phyloP scores from a whole-genome alignment of 208 protist species.

The Crithidia thermophila region DNA sequence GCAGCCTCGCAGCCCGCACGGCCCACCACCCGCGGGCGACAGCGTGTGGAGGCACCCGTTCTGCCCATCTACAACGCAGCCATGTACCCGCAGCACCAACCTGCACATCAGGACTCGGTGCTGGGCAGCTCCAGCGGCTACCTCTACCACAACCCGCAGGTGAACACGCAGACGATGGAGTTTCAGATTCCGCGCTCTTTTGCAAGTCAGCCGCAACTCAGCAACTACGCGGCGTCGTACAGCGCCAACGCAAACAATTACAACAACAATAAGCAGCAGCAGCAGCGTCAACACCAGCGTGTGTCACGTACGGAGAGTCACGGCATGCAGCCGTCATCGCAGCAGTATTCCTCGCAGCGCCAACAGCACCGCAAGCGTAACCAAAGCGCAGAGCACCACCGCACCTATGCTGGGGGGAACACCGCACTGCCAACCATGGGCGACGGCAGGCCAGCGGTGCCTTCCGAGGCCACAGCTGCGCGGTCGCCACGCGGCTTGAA shows the following conservation, averaged over 20 bases:
- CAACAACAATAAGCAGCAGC: neutral
- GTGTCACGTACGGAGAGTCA: no score
- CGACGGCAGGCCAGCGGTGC: neutral
- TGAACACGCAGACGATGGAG: slow-evolving; percentile 39
- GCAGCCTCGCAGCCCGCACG: slow-evolving; percentile 1
- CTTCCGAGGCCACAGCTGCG: neutral
- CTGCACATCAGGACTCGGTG: slow-evolving; percentile 15
- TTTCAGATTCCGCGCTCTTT: slow-evolving; percentile 23
- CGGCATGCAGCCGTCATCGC: no score
- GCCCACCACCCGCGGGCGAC: slow-evolving; percentile 9
- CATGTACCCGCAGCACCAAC: slow-evolving; percentile 4
- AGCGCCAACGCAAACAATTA: no score
- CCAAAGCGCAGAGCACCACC: no score
- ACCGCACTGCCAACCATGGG: no score
- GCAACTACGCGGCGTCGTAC: neutral
- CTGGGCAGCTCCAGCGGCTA: slow-evolving; percentile 21
- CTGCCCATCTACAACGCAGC: slow-evolving; percentile 3
- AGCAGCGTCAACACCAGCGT: no score
- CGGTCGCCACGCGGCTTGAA: no score
- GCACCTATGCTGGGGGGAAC: no score
- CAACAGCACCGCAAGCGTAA: no score
- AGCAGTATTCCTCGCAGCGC: no score
- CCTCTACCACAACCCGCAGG: slow-evolving; percentile 31
- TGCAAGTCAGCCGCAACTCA: slow-evolving; percentile 12
- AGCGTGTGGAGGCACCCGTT: slow-evolving; percentile 9